Evolutionary conservation across 2,329 filamentous ascomycete species (phyloP).

Genomic region (Phialocephala subalpina): DNA sequence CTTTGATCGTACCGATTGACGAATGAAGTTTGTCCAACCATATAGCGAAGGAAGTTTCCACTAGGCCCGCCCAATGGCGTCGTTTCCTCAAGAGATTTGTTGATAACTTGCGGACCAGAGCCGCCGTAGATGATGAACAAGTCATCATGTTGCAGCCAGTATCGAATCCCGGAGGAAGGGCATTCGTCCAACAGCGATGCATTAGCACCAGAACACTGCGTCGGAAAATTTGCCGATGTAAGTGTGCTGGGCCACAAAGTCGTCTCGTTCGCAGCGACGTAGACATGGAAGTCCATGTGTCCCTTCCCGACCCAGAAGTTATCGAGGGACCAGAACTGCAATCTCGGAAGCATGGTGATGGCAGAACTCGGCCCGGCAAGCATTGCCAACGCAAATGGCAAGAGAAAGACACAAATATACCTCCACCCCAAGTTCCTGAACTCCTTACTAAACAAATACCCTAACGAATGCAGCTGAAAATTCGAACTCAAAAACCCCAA

Average conservation of each 20-base stretch:
- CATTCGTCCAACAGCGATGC: constrained; percentile 14
- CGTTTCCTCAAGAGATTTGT: constrained; percentile 14
- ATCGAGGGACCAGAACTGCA: constrained; percentile 19
- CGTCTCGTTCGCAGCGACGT: constrained; percentile 1
- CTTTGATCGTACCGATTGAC: not conserved
- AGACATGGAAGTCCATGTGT: constrained; percentile 17
- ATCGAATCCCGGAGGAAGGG: constrained; percentile 13
- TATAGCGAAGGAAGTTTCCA: constrained; percentile 1
- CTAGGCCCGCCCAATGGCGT: not conserved
- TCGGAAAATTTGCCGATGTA: constrained; percentile 1
- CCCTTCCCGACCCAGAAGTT: constrained; percentile 15
- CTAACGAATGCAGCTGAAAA: constrained; percentile 14
- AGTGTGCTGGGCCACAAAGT: constrained; percentile 11
- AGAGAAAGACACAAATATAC: constrained; percentile 10
- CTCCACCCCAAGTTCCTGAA: constrained; percentile 9
- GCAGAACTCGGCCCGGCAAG: constrained; percentile 19
- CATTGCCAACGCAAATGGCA: not conserved
- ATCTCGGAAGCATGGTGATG: constrained; percentile 20
- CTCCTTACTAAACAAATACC: constrained; percentile 13
- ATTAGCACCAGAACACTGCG: constrained; percentile 11
- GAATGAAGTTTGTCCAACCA: not conserved
- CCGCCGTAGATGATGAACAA: not conserved
- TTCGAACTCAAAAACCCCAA: constrained; percentile 18
- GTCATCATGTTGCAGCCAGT: constrained; percentile 4
- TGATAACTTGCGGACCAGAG: not conserved